phyloP scores from a whole-genome alignment of 2,329 filamentous ascomycete genomes.

The Verticillium nubilum region DNA sequence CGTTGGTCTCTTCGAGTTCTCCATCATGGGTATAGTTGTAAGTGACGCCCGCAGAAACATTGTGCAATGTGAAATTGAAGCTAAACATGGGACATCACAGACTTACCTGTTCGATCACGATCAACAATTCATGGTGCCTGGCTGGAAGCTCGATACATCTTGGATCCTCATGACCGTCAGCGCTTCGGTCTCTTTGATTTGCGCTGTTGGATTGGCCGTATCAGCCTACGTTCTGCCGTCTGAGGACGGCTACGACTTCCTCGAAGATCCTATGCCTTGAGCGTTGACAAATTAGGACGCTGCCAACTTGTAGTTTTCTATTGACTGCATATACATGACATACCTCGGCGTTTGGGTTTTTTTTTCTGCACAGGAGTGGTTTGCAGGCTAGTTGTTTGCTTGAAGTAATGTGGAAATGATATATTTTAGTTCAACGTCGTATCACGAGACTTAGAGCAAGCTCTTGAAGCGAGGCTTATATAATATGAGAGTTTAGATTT shows the following conservation, averaged over 20 bases:
- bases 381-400: background rate
- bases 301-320: background rate
- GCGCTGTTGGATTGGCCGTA: conserved; percentile 53
- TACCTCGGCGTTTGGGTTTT: conserved; percentile 1
- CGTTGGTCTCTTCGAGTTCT: conserved; percentile 64
- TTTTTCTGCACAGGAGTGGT: background rate
- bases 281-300: background rate
- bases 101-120: conserved; percentile 80
- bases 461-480: background rate
- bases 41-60: conserved; percentile 26
- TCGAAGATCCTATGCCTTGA: conserved; percentile 34
- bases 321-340: conserved; percentile 1
- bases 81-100: conserved; percentile 33
- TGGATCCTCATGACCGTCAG: conserved; percentile 66
- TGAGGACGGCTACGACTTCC: conserved; percentile 81
- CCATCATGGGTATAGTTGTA: conserved; percentile 79
- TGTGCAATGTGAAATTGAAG: background rate
- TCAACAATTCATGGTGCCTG: conserved; percentile 70
- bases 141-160: conserved; percentile 74
- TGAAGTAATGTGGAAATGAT: too few species aligned
- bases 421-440: too few species aligned
- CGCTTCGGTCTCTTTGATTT: conserved; percentile 45
- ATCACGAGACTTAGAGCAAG: too few species aligned
- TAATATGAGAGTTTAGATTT: background rate
- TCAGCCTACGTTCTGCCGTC: conserved; percentile 67